Base-by-base conservation (phyloP, 2,329 filamentous ascomycete species). In the Parastagonospora avenae region DNA sequence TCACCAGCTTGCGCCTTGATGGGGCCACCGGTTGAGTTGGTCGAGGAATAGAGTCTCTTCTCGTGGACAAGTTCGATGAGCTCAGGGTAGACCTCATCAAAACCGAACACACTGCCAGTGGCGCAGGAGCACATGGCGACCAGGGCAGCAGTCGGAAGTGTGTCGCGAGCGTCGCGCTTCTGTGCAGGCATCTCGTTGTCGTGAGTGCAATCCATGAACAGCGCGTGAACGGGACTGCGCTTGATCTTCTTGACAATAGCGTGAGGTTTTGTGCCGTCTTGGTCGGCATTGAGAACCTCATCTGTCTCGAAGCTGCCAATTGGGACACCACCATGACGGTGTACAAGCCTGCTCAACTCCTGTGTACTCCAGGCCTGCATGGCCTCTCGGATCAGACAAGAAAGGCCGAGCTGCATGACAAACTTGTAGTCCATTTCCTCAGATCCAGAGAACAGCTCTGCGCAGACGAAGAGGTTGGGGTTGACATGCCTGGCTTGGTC, bases 161-260 rank as follows among this genome's bases (percentile, higher is more conserved):
- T 97, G 70, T 99, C 95, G 52, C 92, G 85, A 44, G 92, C 92
- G 71, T 97, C 92, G 35, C 95, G 85, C 75, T 97, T 97, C 74
- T 99, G 93, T 1, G 93, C 91, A 0, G 94, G 94, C 2, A 91
- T 89, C 76, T 99, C 93, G 64, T 99, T 99, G 76, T 99, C 94
- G 73, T 99, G 94, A 0, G 95, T 99, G 74, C 95, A 99, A 72
- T 99, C 95, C 92, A 97, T 97, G 75, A 99, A 97, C 1, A 99
- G 79, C 1, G 93, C 94, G 60, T 96, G 92, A 0, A 97, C 89
- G 4, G 92, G 91, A 3, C 86, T 90, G n/a, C 89, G 87, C 60
- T 91, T 90, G 73, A 99, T 92, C 55, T 83, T 88, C 59, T 88
- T 89, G 59, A 96, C 82, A 14, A 90, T 83, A 63, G 93, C 88